Conservation (phyloP, 257 asterid genomes). For the Plantago ovata region DNA sequence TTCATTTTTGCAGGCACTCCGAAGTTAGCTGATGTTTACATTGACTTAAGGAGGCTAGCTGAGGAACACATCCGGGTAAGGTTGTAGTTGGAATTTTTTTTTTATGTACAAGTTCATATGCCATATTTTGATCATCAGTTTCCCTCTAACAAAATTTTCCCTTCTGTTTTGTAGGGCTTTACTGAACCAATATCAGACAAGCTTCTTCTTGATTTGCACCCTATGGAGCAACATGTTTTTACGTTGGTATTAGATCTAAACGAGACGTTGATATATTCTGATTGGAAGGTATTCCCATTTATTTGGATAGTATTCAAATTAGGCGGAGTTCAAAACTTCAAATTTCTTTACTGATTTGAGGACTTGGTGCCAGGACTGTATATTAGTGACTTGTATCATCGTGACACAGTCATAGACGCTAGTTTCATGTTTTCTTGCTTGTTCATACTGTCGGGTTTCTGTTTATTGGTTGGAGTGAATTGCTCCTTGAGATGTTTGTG, state of each 20-base stretch:
- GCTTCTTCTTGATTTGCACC: constrained; percentile 87
- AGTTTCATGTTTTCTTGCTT: too few relatives aligned
- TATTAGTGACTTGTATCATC: too few relatives aligned
- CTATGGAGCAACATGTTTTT: constrained; percentile 74
- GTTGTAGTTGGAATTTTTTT: constrained; percentile 14
- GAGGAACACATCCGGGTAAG: constrained; percentile 88
- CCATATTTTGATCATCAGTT: constrained; percentile 5
- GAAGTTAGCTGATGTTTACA: constrained; percentile 61
- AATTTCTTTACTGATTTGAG: neutral
- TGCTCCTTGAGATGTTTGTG: too few relatives aligned
- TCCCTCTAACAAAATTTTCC: constrained; percentile 1
- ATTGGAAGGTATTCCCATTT: constrained; percentile 66
- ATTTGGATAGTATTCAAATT: neutral
- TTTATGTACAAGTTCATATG: constrained; percentile 2
- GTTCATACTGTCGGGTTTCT: too few relatives aligned
- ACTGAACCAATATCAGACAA: constrained; percentile 87
- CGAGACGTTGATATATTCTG: constrained; percentile 77
- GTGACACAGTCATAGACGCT: too few relatives aligned
- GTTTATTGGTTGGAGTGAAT: too few relatives aligned
- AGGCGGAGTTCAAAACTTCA: neutral
- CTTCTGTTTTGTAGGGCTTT: constrained; percentile 46
- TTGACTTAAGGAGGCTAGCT: constrained; percentile 65
- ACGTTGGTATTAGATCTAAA: constrained; percentile 89
- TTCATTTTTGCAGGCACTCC: constrained; percentile 62
- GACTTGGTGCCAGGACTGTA: neutral